Conservation (phyloP, 495 filamentous ascomycete genomes). For the Xylaria nigripes region DNA sequence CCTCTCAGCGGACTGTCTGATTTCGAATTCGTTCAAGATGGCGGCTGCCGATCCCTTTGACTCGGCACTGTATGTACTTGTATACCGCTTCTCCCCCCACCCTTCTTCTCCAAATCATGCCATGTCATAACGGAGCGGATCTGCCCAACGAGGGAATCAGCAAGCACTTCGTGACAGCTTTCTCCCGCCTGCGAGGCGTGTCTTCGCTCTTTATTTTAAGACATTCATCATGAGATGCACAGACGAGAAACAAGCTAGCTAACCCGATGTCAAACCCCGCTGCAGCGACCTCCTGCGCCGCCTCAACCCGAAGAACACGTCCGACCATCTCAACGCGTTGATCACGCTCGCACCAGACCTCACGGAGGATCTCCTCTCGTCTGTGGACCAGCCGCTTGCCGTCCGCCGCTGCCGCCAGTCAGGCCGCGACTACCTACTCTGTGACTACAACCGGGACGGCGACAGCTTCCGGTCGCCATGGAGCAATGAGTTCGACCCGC, state of each 20-base stretch:
- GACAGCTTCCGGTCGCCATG: conserved; percentile 95
- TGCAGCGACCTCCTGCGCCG: conserved; percentile 94
- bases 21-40: conserved; percentile 27
- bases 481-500: conserved; percentile 96
- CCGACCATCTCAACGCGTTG: conserved; percentile 73
- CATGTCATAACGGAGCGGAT: not conserved
- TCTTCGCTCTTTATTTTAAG: too few species aligned
- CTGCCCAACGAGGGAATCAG: not conserved
- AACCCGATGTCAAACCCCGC: not conserved
- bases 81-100: conserved; percentile 12
- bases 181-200: not conserved
- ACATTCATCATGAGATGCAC: not conserved
- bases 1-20: too few species aligned
- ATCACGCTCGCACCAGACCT: conserved; percentile 81
- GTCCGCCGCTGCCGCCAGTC: conserved; percentile 77
- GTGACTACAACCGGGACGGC: conserved; percentile 99
- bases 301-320: conserved; percentile 85
- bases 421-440: conserved; percentile 92
- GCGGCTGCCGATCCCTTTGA: conserved; percentile 56
- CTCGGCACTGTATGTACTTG: conserved; percentile 63
- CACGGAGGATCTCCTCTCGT: conserved; percentile 94
- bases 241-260: not conserved
- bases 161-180: not conserved
- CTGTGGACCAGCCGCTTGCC: conserved; percentile 90
- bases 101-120: conserved; percentile 5